phyloP scores from a whole-genome alignment of 1,139 yeast species.

The Kurtzmaniella quercitrusa region DNA sequence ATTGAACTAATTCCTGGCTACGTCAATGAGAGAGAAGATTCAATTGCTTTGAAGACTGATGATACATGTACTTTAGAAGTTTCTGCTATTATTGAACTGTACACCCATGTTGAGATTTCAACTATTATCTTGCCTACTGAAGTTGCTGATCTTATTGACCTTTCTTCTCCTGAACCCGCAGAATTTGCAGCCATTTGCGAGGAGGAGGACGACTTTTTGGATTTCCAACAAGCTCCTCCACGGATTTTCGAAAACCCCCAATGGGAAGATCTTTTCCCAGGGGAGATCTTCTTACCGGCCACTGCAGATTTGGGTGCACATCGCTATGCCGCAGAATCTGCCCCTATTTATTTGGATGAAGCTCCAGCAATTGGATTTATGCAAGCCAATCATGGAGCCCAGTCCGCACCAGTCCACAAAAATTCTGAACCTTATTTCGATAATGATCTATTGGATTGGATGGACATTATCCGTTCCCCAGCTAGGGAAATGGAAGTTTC shows the following conservation, averaged over 20 bases:
- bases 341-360: background rate
- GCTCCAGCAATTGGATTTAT: background rate
- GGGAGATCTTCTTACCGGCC: background rate
- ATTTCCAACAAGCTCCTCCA: background rate
- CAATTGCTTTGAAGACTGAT: too few relatives aligned
- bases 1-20: background rate
- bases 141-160: too few relatives aligned
- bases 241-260: background rate
- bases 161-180: too few relatives aligned
- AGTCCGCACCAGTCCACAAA: background rate
- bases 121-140: too few relatives aligned
- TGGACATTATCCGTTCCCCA: background rate
- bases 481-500: background rate
- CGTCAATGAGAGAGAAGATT: too few relatives aligned
- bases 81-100: background rate
- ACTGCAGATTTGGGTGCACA: background rate
- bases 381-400: background rate
- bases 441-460: background rate
- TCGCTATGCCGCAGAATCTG: background rate
- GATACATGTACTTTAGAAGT: background rate
- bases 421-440: background rate
- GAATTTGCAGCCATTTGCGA: background rate
- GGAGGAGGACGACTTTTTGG: background rate
- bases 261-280: background rate
- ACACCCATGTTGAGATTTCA: background rate